Conservation (phyloP, 768 basidiomycete species). For the Mycena amicta region DNA sequence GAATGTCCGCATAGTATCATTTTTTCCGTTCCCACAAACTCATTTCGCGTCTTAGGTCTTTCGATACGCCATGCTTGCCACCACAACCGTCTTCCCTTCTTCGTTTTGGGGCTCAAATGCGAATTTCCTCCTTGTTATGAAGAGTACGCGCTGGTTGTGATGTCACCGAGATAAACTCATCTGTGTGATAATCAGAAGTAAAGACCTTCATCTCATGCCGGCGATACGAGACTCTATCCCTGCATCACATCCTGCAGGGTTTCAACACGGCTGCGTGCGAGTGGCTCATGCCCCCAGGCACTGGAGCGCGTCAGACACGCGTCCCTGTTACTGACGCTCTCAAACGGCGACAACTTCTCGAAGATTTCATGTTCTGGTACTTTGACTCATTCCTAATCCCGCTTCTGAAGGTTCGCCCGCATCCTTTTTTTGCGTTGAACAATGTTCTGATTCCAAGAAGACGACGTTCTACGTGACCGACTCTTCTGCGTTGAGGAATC, state of each 20-base stretch:
- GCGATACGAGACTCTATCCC: conserved; percentile 77
- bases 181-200: conserved; percentile 52
- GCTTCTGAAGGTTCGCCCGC: conserved; percentile 64
- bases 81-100: conserved; percentile 71
- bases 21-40: neutral
- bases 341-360: conserved; percentile 79
- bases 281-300: conserved; percentile 66
- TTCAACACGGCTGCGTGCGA: conserved; percentile 75
- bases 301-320: conserved; percentile 43
- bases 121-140: conserved; percentile 60
- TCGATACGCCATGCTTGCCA: conserved; percentile 63
- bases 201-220: conserved; percentile 73
- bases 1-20: conserved; percentile 49
- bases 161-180: neutral
- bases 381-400: conserved; percentile 84
- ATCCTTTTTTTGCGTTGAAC: too few relatives aligned
- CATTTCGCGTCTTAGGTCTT: conserved; percentile 55
- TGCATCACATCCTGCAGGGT: conserved; percentile 78
- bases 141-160: neutral
- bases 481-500: conserved; percentile 80
- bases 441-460: too few relatives aligned
- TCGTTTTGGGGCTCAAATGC: conserved; percentile 74
- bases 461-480: conserved; percentile 95
- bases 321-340: conserved; percentile 66
- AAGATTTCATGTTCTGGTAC: conserved; percentile 94